Percentiles rank a stretch among this genome's conserved stretches.
Conservation (phyloP, 805 yeast genomes). For the Schwanniomyces yamadae region DNA sequence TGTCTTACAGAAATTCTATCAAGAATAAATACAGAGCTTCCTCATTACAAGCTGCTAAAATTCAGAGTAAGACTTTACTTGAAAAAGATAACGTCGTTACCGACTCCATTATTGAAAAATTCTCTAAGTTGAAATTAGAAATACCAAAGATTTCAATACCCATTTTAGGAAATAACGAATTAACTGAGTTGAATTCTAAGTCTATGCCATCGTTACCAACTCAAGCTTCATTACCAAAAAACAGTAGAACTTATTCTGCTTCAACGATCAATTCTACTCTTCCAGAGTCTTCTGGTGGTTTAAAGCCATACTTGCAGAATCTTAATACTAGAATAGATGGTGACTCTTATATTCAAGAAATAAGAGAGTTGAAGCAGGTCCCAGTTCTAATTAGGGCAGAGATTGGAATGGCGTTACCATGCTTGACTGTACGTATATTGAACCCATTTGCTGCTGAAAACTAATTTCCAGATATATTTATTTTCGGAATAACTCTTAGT, state of each 20-base stretch:
- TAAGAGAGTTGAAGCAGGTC: constrained; percentile 70
- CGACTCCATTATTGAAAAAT: constrained; percentile 47
- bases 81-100: constrained; percentile 28
- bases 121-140: constrained; percentile 48
- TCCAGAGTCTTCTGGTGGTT: constrained; percentile 20
- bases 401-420: constrained; percentile 93
- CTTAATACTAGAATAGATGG: constrained; percentile 62
- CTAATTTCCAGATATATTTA: too few species aligned
- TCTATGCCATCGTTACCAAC: constrained; percentile 29
- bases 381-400: constrained; percentile 89
- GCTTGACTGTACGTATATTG: constrained; percentile 85
- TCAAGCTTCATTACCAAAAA: constrained; percentile 17
- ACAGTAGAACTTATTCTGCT: constrained; percentile 20
- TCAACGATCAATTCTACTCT: constrained; percentile 14
- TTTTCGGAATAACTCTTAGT: too few species aligned
- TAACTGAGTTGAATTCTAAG: constrained; percentile 11
- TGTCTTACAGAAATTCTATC: constrained; percentile 74
- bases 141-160: constrained; percentile 44
- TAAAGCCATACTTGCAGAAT: constrained; percentile 57
- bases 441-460: constrained; percentile 65
- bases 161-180: constrained; percentile 7
- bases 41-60: constrained; percentile 66
- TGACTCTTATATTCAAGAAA: constrained; percentile 69
- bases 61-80: constrained; percentile 41
- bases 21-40: constrained; percentile 76